Evolutionary conservation across 2,329 filamentous ascomycete species (phyloP).

Genomic region (Fusarium irregulare): DNA sequence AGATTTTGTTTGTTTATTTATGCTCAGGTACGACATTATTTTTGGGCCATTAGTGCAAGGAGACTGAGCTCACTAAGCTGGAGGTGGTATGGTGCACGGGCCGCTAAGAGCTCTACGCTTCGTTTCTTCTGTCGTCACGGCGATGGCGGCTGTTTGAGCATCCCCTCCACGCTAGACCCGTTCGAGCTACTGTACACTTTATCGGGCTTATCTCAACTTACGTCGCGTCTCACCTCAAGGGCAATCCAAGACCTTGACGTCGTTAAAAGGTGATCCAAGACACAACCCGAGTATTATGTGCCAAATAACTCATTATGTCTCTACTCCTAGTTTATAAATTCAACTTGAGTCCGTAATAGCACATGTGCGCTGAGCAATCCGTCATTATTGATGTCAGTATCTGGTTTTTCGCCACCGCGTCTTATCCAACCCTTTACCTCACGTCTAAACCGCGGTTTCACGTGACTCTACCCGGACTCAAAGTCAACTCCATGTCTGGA

Average conservation of each 20-base stretch:
- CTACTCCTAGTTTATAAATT: not conserved
- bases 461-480: conserved; percentile 27
- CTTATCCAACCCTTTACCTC: not conserved
- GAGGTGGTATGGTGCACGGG: conserved; percentile 43
- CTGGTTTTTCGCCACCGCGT: conserved; percentile 19
- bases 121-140: conserved; percentile 48
- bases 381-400: conserved; percentile 10
- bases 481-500: conserved; percentile 19
- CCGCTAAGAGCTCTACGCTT: conserved; percentile 30
- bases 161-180: conserved; percentile 10
- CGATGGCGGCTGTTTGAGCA: conserved; percentile 44
- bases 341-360: not conserved
- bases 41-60: conserved; percentile 42
- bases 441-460: conserved; percentile 35
- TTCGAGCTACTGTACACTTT: not conserved
- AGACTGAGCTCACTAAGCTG: conserved; percentile 22
- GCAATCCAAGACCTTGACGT: conserved; percentile 19
- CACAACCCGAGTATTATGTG: not conserved
- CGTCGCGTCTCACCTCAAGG: conserved; percentile 43
- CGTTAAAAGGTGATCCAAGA: conserved; percentile 6
- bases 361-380: not conserved
- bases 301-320: not conserved
- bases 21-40: conserved; percentile 44
- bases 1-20: conserved; percentile 54
- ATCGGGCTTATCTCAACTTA: conserved; percentile 13